Evolutionary conservation across 768 basidiomycete genomes (phyloP), one percentile per base, ranked within the genome.

Genomic region (Boletus insuetus): DNA sequence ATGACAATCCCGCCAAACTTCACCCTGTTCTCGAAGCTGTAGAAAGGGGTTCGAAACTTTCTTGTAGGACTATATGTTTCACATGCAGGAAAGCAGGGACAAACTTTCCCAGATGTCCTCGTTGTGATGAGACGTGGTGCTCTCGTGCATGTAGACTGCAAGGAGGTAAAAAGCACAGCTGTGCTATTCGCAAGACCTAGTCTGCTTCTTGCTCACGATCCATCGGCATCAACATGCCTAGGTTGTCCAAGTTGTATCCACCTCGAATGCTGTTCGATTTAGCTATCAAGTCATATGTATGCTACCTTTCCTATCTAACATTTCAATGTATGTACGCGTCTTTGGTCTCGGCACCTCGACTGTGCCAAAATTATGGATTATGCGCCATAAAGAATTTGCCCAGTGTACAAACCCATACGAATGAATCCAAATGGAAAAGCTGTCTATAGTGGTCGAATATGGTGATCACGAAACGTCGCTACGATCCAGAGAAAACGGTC

Each of bases 121-220:
- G 78, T 55, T 87, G 85, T 58, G 69, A 74, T 22, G 77, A 77
- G 31, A 79, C 74, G 71, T 87, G 85, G 85, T 87, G 85, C 60
- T 85, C 84, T 24, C 74, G 85, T 51, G 69, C 79, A 31, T 87
- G 85, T 65, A 76, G 85, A 50, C 60, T 86, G 52, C 70, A 74
- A 43, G 77, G 75, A 20, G 80, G 78, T 37, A 80, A 77, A 62
- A 77, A 77, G 61, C 84, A 86, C 65, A 59, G 72, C 11, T 85
- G 84, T 57, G 56, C 62, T 38, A 22, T 31, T 26, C 61, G 54
- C 53, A 50, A 49, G 40, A 55, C 16, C 26, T 66, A 62, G 35
- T 19, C n/a, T n/a, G 1, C 35, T 37, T 41, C 53, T 47, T 45
- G 24, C 24, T 41, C n/a, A 43, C 8, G 6, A n/a, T 38, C 17